These are phyloP conservation scores for Lecanicillium sp. DNA, from an alignment of 2,329 filamentous ascomycete species.

Conservation along the genomic window DNA sequence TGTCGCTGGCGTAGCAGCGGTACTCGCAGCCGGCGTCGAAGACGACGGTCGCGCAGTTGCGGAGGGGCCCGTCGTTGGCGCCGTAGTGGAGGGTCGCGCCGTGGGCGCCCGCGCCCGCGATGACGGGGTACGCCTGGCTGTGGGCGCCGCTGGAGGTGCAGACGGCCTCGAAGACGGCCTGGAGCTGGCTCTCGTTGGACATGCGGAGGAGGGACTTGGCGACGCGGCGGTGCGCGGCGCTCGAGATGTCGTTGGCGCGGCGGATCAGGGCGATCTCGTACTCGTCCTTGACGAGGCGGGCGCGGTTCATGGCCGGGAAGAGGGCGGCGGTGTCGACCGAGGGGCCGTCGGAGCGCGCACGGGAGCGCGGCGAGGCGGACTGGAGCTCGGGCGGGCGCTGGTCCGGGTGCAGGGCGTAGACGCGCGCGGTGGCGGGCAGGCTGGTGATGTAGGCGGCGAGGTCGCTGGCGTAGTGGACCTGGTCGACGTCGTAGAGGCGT, in stretches of 20 bases:
- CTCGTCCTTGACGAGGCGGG: slow-evolving; percentile 75
- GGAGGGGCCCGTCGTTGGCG: slow-evolving; percentile 67
- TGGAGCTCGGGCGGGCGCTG: slow-evolving; percentile 30
- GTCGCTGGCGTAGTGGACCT: slow-evolving; percentile 56
- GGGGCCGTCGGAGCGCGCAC: slow-evolving; percentile 28
- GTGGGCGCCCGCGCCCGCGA: slow-evolving; percentile 77
- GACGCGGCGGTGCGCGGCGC: slow-evolving; percentile 68
- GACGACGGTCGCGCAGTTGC: slow-evolving; percentile 66
- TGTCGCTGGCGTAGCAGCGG: slow-evolving; percentile 78
- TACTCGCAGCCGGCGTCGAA: slow-evolving; percentile 87
- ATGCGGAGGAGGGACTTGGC: slow-evolving; percentile 57
- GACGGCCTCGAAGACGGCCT: slow-evolving; percentile 67
- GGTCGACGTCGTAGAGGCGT: slow-evolving; percentile 61
- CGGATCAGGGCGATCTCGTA: slow-evolving; percentile 80
- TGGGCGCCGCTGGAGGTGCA: slow-evolving; percentile 70
- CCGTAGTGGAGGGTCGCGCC: slow-evolving; percentile 83
- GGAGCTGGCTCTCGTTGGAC: slow-evolving; percentile 74
- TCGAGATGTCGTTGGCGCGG: slow-evolving; percentile 73
- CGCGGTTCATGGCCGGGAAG: slow-evolving; percentile 67
- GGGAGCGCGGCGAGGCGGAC: slow-evolving; percentile 31
- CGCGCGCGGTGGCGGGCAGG: slow-evolving; percentile 34
- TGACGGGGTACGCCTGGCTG: slow-evolving; percentile 79
- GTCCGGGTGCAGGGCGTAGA: slow-evolving; percentile 42
- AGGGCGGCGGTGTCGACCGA: slow-evolving; percentile 48
- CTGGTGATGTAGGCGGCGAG: slow-evolving; percentile 40